Evolutionary conservation across 2,329 filamentous ascomycete species (phyloP).

Genomic region (Fonsecaea pugnacius): DNA sequence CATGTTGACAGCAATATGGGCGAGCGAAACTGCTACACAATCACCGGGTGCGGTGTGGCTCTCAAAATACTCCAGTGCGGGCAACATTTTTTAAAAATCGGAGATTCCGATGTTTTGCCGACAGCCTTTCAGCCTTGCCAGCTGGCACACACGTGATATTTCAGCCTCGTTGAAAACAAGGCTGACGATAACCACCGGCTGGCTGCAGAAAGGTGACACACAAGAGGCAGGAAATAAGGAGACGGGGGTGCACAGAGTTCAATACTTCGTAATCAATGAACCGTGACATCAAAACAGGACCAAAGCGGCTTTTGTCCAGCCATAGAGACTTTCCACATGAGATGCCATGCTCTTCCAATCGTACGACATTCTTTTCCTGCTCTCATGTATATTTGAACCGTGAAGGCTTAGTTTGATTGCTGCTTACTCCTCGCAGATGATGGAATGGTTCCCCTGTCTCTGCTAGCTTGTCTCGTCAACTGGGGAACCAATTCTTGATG

Average conservation of each 20-base stretch:
- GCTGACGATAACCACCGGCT: neutral
- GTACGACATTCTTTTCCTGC: neutral
- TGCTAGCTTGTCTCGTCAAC: neutral
- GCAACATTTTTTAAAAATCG: constrained; percentile 4
- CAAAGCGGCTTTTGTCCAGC: neutral
- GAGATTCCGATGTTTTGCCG: constrained; percentile 12
- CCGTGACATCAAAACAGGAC: neutral
- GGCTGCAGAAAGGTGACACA: neutral
- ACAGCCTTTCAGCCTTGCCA: neutral
- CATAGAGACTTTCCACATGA: neutral
- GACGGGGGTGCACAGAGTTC: neutral
- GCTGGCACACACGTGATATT: neutral
- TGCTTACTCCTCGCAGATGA: neutral
- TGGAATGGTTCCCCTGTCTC: neutral
- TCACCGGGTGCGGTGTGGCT: neutral
- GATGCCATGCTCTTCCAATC: neutral
- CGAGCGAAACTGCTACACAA: neutral
- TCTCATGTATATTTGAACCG: neutral
- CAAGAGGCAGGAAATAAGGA: neutral
- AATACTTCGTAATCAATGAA: neutral
- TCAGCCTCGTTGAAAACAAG: neutral
- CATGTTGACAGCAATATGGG: constrained; percentile 26
- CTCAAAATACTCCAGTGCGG: constrained; percentile 15
- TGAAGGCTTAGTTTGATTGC: neutral
- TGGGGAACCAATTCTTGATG: constrained; percentile 35